These are phyloP conservation scores for Suillus clintonianus DNA, from an alignment of 768 basidiomycete species.

Conservation along the genomic window DNA sequence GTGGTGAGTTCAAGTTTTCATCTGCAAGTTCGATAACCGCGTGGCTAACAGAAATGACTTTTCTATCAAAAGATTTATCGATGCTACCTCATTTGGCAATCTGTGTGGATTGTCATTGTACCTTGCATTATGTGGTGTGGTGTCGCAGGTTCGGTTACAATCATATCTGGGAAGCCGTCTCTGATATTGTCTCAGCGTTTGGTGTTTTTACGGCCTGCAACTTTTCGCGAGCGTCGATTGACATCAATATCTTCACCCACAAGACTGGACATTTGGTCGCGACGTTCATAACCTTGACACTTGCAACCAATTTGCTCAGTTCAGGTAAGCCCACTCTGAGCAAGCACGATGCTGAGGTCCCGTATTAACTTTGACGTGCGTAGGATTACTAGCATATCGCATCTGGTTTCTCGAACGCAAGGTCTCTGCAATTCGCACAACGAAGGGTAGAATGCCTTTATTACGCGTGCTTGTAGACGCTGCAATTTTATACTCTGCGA, in stretches of 20 bases:
- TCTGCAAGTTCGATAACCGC: not conserved
- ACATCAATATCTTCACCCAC: not conserved
- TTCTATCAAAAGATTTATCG: constrained; percentile 4
- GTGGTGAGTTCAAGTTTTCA: constrained; percentile 1
- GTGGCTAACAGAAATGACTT: not conserved
- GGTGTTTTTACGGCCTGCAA: not conserved
- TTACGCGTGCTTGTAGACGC: not conserved
- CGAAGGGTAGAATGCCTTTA: not conserved
- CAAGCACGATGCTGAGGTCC: not conserved
- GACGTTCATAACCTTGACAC: not conserved
- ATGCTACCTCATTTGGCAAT: constrained; percentile 16
- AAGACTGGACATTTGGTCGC: not conserved
- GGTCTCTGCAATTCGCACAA: not conserved
- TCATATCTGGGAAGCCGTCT: not conserved
- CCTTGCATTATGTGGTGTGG: constrained; percentile 6
- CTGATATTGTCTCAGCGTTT: not conserved
- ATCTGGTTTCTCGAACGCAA: not conserved
- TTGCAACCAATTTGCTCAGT: not conserved
- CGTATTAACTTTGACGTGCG: not conserved
- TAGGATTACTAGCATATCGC: not conserved
- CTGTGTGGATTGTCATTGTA: constrained; percentile 8
- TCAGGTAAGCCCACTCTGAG: not conserved
- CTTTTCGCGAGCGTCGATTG: not conserved
- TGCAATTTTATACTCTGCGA: constrained; percentile 3
- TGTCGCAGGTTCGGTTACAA: constrained; percentile 5